Evolutionary conservation across 2,329 filamentous ascomycete genomes (phyloP), one percentile per base, ranked within the genome.

Genomic region (Ophiocordyceps camponoti-rufipedis): DNA sequence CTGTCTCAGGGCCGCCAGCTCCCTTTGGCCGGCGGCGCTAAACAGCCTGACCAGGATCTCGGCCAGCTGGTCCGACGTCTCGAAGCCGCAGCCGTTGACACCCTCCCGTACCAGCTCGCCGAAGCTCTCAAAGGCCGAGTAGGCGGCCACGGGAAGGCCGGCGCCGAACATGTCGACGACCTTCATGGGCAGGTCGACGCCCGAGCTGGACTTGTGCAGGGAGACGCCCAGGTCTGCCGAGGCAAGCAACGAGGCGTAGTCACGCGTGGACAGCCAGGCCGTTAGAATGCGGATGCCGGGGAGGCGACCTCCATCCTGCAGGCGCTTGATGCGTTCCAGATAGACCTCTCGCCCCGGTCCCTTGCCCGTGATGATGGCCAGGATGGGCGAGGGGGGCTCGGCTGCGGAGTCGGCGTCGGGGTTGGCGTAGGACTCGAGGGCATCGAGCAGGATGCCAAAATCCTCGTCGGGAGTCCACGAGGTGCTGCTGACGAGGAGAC

Each of bases 161-260:
- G 88, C 83, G 2, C 91, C 91, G 59, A 98, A 96, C 88, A 98
- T 95, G 59, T 98, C 91, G 13, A 98, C 88, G 1, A 98, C 87
- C 64, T 98, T 98, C 91, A 98, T 98, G 0, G 91, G 91, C 18
- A 98, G 68, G 62, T 98, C 91, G 0, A 98, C 87, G 1, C 91
- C 91, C 2, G 86, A 94, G 52, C 84, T 93, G 13, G 87, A 95
- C 51, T 78, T 94, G 65, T 98, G 91, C 28, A 98, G 68, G 47
- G 85, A 94, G 23, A 98, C 77, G 10, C 91, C 91, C 0, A 98
- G 68, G 55, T 95, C 89, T 3, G 91, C 87, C 41, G 81, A 81
- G 11, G 82, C 84, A 29, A 98, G 76, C 4, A 98, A 71, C 1
- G 69, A 71, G 1, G 91, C 89, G 58, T 98, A 98, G 60, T 94